Base-by-base conservation (phyloP, 306 rosid genomes). In the Glycine tomentella region DNA sequence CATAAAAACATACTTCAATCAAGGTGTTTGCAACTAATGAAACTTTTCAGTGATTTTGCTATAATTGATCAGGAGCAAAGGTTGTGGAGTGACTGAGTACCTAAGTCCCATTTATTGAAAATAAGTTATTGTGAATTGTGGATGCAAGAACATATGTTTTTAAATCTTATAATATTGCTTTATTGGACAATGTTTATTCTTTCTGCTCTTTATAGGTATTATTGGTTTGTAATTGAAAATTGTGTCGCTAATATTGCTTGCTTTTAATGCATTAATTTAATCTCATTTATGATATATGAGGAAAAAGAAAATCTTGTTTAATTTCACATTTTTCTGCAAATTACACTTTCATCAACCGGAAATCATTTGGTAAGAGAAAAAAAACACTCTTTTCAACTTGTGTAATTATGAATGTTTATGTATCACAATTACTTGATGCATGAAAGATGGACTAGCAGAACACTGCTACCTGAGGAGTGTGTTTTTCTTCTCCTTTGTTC, bases 181-280 rank as follows among this genome's bases (percentile, higher is more conserved):
- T 53, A 34, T 14, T 42, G 61, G 76, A 56, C 53, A 61, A 9
- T 34, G 8, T 62, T 69, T 77, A 56, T 33, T 50, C 4, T 69
- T 69, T 84, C 57, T 62, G 53, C 50, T 59, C 48, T 25, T 62
- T 75, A 31, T 59, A 33, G 79, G 58, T 80, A 44, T 52, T 69
- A 7, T 49, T 49, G 46, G 67, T 46, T 68, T 78, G 17, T 20
- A 50, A 16, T 61, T 69, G 74, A 68, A 84, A 68, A 17, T 58
- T 74, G 62, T 66, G 17, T 69, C 20, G 25, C 74, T 75, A 61
- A 50, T 75, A 7, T 33, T 75, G 64, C 70, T 57, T 74, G 61
- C 75, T 55, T 17, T 40, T 31, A 52, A 31, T 15, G 65, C 0
- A 4, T 17, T 17, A 12, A 33, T 56, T 56, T 7, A 56, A 56